phyloP scores from a whole-genome alignment of 2,329 filamentous ascomycete genomes.

The Madurella mycetomatis region DNA sequence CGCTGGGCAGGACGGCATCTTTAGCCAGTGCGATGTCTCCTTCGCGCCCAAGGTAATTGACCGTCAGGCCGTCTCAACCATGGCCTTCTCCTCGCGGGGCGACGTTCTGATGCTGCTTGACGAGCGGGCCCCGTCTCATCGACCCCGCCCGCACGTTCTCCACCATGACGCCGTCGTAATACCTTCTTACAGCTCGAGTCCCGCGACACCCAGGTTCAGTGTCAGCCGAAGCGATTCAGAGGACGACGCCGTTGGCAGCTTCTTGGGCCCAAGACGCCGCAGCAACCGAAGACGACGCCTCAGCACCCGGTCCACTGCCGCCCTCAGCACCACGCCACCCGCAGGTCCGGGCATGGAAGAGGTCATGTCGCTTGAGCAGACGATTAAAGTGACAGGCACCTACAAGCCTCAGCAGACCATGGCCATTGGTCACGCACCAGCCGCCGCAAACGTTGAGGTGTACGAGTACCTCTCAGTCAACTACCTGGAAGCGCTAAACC shows the following conservation, averaged over 20 bases:
- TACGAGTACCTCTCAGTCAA: constrained; percentile 54
- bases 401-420: constrained; percentile 60
- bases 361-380: constrained; percentile 52
- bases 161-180: constrained; percentile 31
- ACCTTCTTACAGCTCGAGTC: constrained; percentile 45
- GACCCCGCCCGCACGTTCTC: constrained; percentile 38
- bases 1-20: constrained; percentile 56
- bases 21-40: constrained; percentile 61
- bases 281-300: constrained; percentile 38
- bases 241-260: constrained; percentile 58
- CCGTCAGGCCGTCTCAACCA: constrained; percentile 55
- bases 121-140: constrained; percentile 46
- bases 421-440: constrained; percentile 55
- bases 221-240: constrained; percentile 61
- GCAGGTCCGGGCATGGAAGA: constrained; percentile 36
- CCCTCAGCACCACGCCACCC: constrained; percentile 53
- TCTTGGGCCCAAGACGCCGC: constrained; percentile 46
- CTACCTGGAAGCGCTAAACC: constrained; percentile 53
- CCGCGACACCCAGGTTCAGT: constrained; percentile 47
- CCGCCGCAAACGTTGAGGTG: constrained; percentile 44
- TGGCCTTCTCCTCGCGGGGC: constrained; percentile 56
- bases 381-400: constrained; percentile 52
- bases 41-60: constrained; percentile 61
- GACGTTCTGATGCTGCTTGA: constrained; percentile 60
- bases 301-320: constrained; percentile 40